Conservation (phyloP, 2,329 filamentous ascomycete species). For the Fusarium neocosmosporiellum region DNA sequence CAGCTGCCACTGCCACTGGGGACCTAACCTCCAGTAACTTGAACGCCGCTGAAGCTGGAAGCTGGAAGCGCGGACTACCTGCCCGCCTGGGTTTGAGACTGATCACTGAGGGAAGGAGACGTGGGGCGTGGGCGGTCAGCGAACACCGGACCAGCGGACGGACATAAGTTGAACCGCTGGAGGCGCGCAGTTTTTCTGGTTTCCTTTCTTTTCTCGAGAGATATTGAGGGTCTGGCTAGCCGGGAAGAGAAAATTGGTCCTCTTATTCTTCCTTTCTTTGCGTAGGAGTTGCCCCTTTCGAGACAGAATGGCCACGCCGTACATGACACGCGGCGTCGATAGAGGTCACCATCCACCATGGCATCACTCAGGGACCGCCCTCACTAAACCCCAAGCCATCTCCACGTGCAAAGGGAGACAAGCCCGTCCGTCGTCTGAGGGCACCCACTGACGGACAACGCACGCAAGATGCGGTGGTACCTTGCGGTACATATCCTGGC, state of each 20-base stretch:
- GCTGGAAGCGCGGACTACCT: constrained; percentile 18
- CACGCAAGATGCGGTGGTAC: constrained; percentile 16
- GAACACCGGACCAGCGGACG: constrained; percentile 42
- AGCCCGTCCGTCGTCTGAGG: constrained; percentile 7
- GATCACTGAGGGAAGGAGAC: neutral
- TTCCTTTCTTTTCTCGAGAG: constrained; percentile 7
- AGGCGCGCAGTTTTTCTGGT: constrained; percentile 22
- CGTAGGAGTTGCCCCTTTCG: neutral
- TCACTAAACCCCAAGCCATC: constrained; percentile 16
- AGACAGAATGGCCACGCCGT: neutral
- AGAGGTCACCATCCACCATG: constrained; percentile 8
- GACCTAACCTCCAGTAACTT: neutral
- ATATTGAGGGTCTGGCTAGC: neutral
- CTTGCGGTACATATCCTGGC: constrained; percentile 15
- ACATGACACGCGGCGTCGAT: constrained; percentile 1
- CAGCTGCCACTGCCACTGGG: constrained; percentile 6
- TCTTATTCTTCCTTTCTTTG: neutral
- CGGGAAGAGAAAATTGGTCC: neutral
- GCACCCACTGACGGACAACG: constrained; percentile 3
- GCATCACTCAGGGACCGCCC: constrained; percentile 4
- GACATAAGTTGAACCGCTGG: constrained; percentile 35
- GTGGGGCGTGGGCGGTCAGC: constrained; percentile 31
- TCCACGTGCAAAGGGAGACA: constrained; percentile 30
- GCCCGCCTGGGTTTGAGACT: neutral
- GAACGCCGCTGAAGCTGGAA: constrained; percentile 13